phyloP scores from a whole-genome alignment of 2,329 filamentous ascomycete genomes.

The Thielaviopsis populi region DNA sequence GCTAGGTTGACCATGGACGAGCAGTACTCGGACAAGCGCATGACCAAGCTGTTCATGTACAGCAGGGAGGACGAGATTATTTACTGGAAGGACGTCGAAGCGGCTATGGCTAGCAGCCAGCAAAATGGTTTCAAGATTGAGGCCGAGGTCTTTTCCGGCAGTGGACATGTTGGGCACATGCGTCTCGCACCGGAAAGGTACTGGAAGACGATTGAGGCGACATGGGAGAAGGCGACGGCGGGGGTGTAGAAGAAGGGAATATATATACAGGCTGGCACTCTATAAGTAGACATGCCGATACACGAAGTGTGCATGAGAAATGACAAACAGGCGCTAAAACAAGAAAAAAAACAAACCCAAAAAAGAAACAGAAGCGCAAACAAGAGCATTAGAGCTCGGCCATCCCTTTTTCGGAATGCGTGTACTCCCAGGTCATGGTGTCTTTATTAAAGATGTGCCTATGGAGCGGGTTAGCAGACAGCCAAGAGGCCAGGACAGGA shows the following conservation, averaged over 20 bases:
- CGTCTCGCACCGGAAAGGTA: conserved; percentile 40
- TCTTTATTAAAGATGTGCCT: conserved; percentile 30
- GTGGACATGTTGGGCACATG: conserved; percentile 47
- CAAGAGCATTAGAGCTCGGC: conserved; percentile 6
- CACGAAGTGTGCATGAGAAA: neutral
- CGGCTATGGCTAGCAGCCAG: conserved; percentile 34
- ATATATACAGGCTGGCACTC: neutral
- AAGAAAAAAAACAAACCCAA: neutral
- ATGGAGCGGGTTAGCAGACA: conserved; percentile 13
- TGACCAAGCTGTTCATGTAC: conserved; percentile 42
- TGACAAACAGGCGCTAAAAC: neutral
- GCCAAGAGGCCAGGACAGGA: neutral
- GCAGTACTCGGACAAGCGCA: conserved; percentile 23
- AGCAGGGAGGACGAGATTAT: conserved; percentile 44
- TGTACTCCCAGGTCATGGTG: conserved; percentile 24
- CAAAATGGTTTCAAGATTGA: conserved; percentile 34
- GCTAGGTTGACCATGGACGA: conserved; percentile 22
- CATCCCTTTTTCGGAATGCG: neutral
- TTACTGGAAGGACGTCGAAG: conserved; percentile 38
- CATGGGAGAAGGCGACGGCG: conserved; percentile 10
- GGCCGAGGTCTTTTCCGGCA: conserved; percentile 40
- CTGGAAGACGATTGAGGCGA: conserved; percentile 29
- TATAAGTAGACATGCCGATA: neutral
- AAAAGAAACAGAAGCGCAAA: conserved; percentile 2
- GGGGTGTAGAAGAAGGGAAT: neutral